A percentile compares a stretch with the other conserved stretches of the same genome.
phyloP scores from a whole-genome alignment of 2,329 filamentous ascomycete genomes.

The Aspergillus pseudotamarii region DNA sequence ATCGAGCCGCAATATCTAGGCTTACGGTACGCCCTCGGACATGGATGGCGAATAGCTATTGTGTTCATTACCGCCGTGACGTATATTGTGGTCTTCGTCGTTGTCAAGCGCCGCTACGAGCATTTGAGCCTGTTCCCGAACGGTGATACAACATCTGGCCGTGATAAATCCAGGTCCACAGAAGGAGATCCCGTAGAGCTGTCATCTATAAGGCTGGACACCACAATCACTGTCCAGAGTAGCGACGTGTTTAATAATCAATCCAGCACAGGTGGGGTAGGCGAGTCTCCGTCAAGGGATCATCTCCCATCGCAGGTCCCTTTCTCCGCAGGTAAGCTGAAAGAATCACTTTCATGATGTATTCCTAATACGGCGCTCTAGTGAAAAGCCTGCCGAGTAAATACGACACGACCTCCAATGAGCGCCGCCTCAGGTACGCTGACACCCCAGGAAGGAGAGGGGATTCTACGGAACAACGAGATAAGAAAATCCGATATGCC shows the following conservation, averaged over 20 bases:
- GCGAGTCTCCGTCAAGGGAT: not conserved
- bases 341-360: not conserved
- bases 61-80: not conserved
- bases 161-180: not conserved
- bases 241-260: not conserved
- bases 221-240: not conserved
- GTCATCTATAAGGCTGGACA: not conserved
- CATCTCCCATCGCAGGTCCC: not conserved
- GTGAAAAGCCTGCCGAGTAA: not conserved
- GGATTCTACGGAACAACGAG: not conserved
- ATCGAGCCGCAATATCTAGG: not conserved
- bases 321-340: not conserved
- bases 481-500: not conserved
- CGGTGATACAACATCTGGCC: not conserved
- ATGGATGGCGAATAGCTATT: slow-evolving; percentile 1
- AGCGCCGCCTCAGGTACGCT: not conserved
- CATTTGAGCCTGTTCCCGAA: not conserved
- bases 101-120: not conserved
- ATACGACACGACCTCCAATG: not conserved
- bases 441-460: not conserved
- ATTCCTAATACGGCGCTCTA: not conserved
- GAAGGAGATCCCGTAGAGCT: not conserved
- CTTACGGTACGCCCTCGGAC: not conserved
- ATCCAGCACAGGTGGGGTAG: not conserved
- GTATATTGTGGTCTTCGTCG: not conserved